Base-by-base conservation (phyloP, 768 basidiomycete genomes). In the Tricholoma furcatifolium region DNA sequence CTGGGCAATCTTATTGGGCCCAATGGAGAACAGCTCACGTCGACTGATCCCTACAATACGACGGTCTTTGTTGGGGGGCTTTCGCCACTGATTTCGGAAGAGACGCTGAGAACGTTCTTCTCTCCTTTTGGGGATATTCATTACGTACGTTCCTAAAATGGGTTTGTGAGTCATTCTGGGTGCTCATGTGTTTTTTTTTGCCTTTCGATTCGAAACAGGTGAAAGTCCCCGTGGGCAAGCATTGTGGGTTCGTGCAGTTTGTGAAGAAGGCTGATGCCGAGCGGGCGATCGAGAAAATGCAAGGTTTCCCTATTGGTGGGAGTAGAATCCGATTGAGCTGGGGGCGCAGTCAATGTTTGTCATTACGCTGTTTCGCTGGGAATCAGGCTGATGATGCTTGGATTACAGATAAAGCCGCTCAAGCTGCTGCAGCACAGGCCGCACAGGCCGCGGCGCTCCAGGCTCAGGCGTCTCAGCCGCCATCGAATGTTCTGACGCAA, bases 221-320 rank as follows among this genome's bases (percentile, higher is more conserved):
- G 65, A 96, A 95, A 70, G 93, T 97, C n/a, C 94, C 94, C 10
- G 87, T 91, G 40, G 93, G 92, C 46, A 96, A 96, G 64, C 91
- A 94, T 58, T 97, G 94, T 61, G 94, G 94, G 1, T 97, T 97
- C 63, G 94, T 97, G 41, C 94, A 97, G 70, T 97, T 93, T 62
- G 90, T 96, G 23, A 81, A 86, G 58, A 93, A 96, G 69, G 83
- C 82, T 9, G 94, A 97, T 69, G 94, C 94, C 10, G 93, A 95
- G 68, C 78, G 82, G 34, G 93, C 93, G 8, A 97, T 97, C 55
- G 90, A 93, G 71, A 93, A 91, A 71, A 94, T 96, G 93, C 93
- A 96, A 74, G 93, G 93, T 21, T 96, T 94, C 66, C 92, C 93
- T 4, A 87, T 97, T 58, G 93, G 91, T 31, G 94, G 94, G 14